Conservation (phyloP, 2,329 filamentous ascomycete species). For the Fusarium tjaetaba region DNA sequence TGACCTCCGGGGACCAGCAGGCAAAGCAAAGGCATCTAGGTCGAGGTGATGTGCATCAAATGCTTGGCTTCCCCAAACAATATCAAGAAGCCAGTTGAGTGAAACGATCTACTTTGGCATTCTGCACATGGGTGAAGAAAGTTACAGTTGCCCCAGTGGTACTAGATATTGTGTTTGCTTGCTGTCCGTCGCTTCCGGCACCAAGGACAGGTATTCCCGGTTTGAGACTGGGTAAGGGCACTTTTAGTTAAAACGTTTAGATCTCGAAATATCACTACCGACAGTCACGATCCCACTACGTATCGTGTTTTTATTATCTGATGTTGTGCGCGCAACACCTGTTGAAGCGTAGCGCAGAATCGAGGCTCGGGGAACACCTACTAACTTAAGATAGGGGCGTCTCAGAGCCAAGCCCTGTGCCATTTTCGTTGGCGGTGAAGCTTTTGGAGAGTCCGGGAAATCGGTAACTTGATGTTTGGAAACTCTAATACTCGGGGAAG, state of each 20-base stretch:
- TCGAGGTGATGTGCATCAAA: neutral
- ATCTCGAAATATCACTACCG: conserved; percentile 12
- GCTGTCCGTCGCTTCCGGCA: conserved; percentile 1
- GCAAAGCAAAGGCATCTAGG: too few relatives aligned
- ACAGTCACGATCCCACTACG: conserved; percentile 19
- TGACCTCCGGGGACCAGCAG: neutral
- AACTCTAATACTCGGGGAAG: conserved; percentile 32
- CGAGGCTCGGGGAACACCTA: neutral
- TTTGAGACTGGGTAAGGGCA: conserved; percentile 4
- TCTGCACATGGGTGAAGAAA: neutral
- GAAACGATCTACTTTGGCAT: neutral
- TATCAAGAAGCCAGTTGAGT: neutral
- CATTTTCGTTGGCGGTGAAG: conserved; percentile 30
- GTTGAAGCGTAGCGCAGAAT: neutral
- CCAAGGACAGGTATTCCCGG: neutral
- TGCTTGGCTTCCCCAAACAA: conserved; percentile 3
- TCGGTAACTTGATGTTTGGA: conserved; percentile 36
- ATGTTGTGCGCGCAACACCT: conserved; percentile 14
- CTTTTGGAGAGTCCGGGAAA: conserved; percentile 20
- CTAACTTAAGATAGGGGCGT: neutral
- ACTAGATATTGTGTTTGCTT: neutral
- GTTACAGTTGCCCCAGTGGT: neutral
- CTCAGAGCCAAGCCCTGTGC: conserved; percentile 23
- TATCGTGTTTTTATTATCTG: neutral
- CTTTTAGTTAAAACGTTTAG: conserved; percentile 16